These are phyloP conservation scores for Lenwebbia sp. DNA, from an alignment of 345 rosid species.

Conservation along the genomic window DNA sequence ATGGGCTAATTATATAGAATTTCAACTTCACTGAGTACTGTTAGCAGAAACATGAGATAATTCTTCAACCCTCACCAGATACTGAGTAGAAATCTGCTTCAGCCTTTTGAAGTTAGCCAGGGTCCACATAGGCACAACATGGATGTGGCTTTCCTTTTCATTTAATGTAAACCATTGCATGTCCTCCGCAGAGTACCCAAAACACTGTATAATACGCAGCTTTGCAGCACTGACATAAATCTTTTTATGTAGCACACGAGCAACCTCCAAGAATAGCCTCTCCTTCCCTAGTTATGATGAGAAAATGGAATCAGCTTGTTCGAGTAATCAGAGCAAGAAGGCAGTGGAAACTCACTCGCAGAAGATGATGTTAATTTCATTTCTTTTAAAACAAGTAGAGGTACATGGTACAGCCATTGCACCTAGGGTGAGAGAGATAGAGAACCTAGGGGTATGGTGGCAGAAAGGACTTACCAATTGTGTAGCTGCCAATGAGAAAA, in stretches of 20 bases:
- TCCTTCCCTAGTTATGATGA: slow-evolving; percentile 55
- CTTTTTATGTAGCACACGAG: slow-evolving; percentile 59
- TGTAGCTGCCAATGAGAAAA: slow-evolving; percentile 88
- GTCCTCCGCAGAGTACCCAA: slow-evolving; percentile 69
- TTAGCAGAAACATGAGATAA: not conserved
- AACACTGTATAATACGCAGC: slow-evolving; percentile 56
- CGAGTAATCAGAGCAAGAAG: not conserved
- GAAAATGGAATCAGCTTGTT: not conserved
- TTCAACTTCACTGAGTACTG: not conserved
- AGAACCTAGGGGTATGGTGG: not conserved
- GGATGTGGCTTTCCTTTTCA: slow-evolving; percentile 84
- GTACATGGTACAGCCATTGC: not conserved
- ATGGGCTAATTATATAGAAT: not conserved
- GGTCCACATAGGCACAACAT: slow-evolving; percentile 93
- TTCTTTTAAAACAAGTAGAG: not conserved
- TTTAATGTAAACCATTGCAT: slow-evolving; percentile 81
- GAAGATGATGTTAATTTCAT: not conserved
- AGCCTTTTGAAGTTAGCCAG: slow-evolving; percentile 93
- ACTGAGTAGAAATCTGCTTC: slow-evolving; percentile 65
- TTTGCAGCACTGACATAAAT: slow-evolving; percentile 66
- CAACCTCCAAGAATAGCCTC: slow-evolving; percentile 88
- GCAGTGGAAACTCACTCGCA: not conserved
- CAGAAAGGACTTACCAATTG: slow-evolving; percentile 49
- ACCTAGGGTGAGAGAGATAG: not conserved
- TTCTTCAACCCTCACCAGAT: slow-evolving; percentile 37